Conservation (phyloP, 305 asterid genomes). For the Nicotiana rustica region DNA sequence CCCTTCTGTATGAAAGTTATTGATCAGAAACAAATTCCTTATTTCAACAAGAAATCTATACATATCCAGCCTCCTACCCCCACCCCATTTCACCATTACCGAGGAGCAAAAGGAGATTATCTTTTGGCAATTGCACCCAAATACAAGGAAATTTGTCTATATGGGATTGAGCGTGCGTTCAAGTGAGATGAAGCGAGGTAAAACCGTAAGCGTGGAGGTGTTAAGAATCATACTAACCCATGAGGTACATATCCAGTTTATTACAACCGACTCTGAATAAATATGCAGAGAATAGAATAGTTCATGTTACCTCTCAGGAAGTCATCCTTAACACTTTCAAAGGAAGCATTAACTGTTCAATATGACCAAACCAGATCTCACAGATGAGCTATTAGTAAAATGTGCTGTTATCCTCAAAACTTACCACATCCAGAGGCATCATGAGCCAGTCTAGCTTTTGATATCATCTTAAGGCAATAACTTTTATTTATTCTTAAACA, state of each 20-base stretch:
- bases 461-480: not conserved
- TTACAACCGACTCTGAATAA: not conserved
- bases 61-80: not conserved
- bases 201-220: not conserved
- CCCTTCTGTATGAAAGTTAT: not conserved
- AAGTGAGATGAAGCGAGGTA: not conserved
- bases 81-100: not conserved
- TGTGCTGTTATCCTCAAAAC: not conserved
- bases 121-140: not conserved
- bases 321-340: not conserved
- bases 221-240: not conserved
- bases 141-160: not conserved
- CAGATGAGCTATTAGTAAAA: not conserved
- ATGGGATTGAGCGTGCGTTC: not conserved
- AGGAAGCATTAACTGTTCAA: slow-evolving; percentile 15
- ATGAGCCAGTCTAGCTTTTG: not conserved
- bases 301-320: not conserved
- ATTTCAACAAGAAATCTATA: not conserved
- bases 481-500: not conserved
- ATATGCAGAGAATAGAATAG: not conserved
- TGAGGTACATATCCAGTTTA: slow-evolving; percentile 7
- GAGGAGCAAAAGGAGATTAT: not conserved
- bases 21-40: not conserved
- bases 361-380: not conserved
- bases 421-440: not conserved